Conservation (phyloP, 768 basidiomycete genomes). For the Leccinum barrowsii region DNA sequence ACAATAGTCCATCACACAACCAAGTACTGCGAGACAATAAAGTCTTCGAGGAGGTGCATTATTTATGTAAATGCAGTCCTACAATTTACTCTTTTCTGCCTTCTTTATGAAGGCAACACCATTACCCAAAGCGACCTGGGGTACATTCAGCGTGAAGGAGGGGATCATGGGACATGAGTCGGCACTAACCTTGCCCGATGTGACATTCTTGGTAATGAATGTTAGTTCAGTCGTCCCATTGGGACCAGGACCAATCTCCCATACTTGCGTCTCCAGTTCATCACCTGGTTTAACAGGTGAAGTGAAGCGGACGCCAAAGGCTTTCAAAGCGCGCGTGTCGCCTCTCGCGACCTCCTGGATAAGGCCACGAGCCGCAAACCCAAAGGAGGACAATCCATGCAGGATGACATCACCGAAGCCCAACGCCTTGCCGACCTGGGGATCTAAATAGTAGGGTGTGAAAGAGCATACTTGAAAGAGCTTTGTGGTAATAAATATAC, state of each 20-base stretch:
- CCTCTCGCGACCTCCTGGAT: conserved; percentile 59
- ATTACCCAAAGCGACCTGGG: conserved; percentile 50
- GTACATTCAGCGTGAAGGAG: neutral
- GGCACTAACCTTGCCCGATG: conserved; percentile 51
- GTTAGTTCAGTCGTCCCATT: conserved; percentile 56
- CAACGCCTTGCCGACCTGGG: conserved; percentile 61
- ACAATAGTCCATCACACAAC: neutral
- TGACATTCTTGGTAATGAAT: conserved; percentile 59
- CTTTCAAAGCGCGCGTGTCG: conserved; percentile 58
- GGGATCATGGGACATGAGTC: neutral
- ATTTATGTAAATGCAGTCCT: neutral
- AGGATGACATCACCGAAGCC: conserved; percentile 86
- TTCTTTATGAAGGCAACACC: conserved; percentile 66
- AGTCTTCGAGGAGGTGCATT: too few species aligned
- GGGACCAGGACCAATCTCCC: conserved; percentile 71
- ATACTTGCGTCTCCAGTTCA: conserved; percentile 70
- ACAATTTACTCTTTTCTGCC: conserved; percentile 43
- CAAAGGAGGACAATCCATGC: conserved; percentile 80
- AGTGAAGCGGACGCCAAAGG: conserved; percentile 76
- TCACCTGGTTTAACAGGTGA: conserved; percentile 83
- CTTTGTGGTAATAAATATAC: conserved; percentile 33
- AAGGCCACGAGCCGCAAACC: conserved; percentile 77
- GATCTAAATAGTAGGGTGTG: conserved; percentile 44
- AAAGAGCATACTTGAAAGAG: neutral
- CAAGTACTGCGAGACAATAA: neutral